Evolutionary conservation across 75 land plant genomes (phyloP), one percentile per base, ranked within the genome.

Genomic region (Adiantum capillusveneris): DNA sequence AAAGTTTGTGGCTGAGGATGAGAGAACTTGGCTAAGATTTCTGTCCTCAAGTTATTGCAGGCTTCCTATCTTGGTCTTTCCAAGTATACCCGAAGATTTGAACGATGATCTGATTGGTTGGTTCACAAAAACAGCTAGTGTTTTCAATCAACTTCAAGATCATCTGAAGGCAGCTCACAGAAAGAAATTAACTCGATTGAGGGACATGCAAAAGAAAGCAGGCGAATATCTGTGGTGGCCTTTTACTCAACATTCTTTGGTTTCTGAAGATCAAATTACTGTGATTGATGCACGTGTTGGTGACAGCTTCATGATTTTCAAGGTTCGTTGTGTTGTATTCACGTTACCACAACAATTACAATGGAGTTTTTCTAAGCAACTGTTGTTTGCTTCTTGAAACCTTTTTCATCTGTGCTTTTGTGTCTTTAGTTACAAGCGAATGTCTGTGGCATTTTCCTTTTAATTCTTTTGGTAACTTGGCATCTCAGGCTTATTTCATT

Each of bases 271-370:
- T 29, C 55, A 25, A 25, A 78, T 92, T 48, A 85, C 90, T 12
- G 79, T 92, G 12, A 92, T 92, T 59, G 97, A 92, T 65, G 88
- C 97, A 18, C 86, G 87, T n/a, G 80, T 56, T 63, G 97, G 89
- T 21, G 97, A 92, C 36, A 84, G 75, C 56, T 85, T 92, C 66
- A 45, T 86, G 24, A 79, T 92, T 29, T 70, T 71, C 71, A 80
- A 92, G 90, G 97, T 92, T 42, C 29, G 71, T 68, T 72, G 13
- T 25, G 16, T n/a, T n/a, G n/a, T n/a, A 57, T 20, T 20, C 22
- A 57, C 20, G 20, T 25, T 18, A 57, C 45, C 14, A 57, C 59
- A 57, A 44, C 13, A 31, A 16, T 43, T 57, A 9, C 26, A 11
- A 6, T 22, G 7, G 7, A 24, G 0, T 36, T 11, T n/a, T n/a